Percentiles rank a stretch among this genome's conserved stretches.
These are phyloP conservation scores for Dothiorella sarmentorum DNA, from an alignment of 2,329 filamentous ascomycete species.

Conservation along the genomic window DNA sequence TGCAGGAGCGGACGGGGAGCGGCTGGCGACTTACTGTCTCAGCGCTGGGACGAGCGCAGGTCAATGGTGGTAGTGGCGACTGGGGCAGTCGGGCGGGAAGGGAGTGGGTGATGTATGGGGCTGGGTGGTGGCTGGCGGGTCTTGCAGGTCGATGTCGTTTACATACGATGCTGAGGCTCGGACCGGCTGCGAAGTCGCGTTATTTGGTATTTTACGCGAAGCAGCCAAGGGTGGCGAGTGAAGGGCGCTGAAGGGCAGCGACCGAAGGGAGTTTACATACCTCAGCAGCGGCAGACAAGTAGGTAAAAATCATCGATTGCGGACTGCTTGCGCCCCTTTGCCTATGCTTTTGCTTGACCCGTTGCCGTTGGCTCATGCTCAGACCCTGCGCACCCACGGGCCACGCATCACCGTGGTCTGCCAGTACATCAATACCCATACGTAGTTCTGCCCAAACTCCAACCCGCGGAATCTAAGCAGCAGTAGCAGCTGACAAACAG, in stretches of 20 bases:
- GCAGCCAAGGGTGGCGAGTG: constrained; percentile 11
- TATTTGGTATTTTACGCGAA: constrained; percentile 18
- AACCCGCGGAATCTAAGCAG: not conserved
- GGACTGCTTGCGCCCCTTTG: not conserved
- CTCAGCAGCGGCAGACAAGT: not conserved
- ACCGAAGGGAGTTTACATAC: not conserved
- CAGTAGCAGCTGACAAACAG: too few species aligned
- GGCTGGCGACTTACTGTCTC: constrained; percentile 25
- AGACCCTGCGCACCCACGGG: too few species aligned
- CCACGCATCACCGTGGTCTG: too few species aligned
- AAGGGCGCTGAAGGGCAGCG: constrained; percentile 5
- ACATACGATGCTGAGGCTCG: constrained; percentile 18
- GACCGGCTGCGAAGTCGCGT: constrained; percentile 17
- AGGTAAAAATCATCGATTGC: not conserved
- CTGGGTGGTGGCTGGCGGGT: constrained; percentile 7
- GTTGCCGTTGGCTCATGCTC: not conserved
- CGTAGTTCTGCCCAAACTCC: not conserved
- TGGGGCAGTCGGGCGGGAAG: not conserved
- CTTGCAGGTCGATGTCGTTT: constrained; percentile 5
- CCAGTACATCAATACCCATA: too few species aligned
- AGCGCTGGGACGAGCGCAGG: constrained; percentile 1
- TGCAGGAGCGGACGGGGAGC: constrained; percentile 23
- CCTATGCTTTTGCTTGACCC: too few species aligned
- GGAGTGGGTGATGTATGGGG: not conserved
- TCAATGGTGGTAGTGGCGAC: constrained; percentile 22